phyloP scores from a whole-genome alignment of 2,329 filamentous ascomycete species.

The Clonostachys solani region DNA sequence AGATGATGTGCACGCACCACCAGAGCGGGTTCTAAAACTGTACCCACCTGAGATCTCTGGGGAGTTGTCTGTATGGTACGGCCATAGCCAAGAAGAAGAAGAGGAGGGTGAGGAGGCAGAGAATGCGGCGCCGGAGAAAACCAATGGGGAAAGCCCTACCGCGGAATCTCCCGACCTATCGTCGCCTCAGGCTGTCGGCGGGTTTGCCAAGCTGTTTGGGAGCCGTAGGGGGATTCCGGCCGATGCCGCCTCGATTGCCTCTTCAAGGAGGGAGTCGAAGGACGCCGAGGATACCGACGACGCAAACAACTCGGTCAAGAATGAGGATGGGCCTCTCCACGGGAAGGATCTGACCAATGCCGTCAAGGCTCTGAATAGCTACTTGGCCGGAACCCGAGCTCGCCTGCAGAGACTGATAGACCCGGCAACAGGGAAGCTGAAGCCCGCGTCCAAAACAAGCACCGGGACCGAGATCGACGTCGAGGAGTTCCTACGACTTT shows the following conservation, averaged over 20 bases:
- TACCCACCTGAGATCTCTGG: conserved; percentile 85
- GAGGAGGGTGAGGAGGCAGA: conserved; percentile 24
- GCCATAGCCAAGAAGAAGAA: conserved; percentile 28
- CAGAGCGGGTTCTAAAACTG: conserved; percentile 79
- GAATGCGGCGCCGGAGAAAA: conserved; percentile 8
- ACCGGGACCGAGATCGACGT: conserved; percentile 42
- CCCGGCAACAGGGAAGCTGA: conserved; percentile 58
- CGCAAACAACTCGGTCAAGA: conserved; percentile 33
- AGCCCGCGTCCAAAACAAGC: conserved; percentile 38
- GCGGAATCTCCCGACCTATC: conserved; percentile 20
- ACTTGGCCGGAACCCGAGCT: conserved; percentile 79
- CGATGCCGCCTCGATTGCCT: conserved; percentile 57
- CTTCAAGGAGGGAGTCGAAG: conserved; percentile 45
- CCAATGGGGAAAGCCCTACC: conserved; percentile 15
- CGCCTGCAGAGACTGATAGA: conserved; percentile 59
- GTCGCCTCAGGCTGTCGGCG: conserved; percentile 32
- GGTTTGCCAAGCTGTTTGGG: conserved; percentile 50
- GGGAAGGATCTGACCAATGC: conserved; percentile 82
- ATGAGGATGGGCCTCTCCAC: conserved; percentile 36
- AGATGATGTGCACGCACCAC: conserved; percentile 82
- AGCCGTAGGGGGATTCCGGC: conserved; percentile 36
- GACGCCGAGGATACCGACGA: conserved; percentile 54
- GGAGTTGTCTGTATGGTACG: conserved; percentile 58
- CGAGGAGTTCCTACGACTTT: conserved; percentile 42
- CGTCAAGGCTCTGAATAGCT: conserved; percentile 78